A percentile compares a stretch with the other conserved stretches of the same genome.
These are phyloP conservation scores for Phytophthora boehmeriae DNA, from an alignment of 352 stramenopile species.

Conservation along the genomic window DNA sequence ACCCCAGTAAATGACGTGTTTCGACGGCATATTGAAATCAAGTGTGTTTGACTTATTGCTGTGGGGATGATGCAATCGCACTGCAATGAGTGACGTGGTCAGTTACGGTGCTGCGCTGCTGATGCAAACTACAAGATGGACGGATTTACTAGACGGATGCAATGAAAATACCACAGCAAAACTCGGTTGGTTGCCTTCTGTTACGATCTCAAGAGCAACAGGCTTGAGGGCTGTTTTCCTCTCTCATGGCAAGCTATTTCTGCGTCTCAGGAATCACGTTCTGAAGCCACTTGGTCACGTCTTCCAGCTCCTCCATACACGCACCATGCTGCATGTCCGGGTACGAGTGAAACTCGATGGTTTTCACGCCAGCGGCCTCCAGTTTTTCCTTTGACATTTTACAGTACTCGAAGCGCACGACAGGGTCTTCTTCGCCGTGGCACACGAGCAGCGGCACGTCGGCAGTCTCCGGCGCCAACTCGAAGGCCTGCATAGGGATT, in stretches of 20 bases:
- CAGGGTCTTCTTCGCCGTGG: slow-evolving; percentile 69
- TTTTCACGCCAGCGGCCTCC: slow-evolving; percentile 47
- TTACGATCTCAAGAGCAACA: not conserved
- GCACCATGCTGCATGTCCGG: slow-evolving; percentile 66
- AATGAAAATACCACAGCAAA: not conserved
- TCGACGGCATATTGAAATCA: not conserved
- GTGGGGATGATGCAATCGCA: slow-evolving; percentile 19
- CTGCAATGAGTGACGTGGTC: not conserved
- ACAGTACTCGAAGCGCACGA: slow-evolving; percentile 70
- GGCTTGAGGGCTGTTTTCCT: not conserved
- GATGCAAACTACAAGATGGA: not conserved
- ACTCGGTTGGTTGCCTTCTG: too few relatives aligned
- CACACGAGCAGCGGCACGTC: slow-evolving; percentile 81
- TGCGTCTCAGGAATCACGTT: slow-evolving; percentile 48
- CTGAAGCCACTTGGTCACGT: slow-evolving; percentile 67
- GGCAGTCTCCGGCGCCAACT: slow-evolving; percentile 50
- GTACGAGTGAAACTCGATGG: slow-evolving; percentile 74
- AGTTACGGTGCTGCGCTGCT: not conserved
- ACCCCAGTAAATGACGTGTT: too few relatives aligned
- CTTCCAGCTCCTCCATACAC: slow-evolving; percentile 70
- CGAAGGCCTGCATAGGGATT: slow-evolving; percentile 44
- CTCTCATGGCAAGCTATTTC: slow-evolving; percentile 6
- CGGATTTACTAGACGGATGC: not conserved
- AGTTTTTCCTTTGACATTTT: slow-evolving; percentile 68
- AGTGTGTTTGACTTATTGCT: not conserved